phyloP scores from a whole-genome alignment of 495 filamentous ascomycete genomes.

The Xylaria castorea region DNA sequence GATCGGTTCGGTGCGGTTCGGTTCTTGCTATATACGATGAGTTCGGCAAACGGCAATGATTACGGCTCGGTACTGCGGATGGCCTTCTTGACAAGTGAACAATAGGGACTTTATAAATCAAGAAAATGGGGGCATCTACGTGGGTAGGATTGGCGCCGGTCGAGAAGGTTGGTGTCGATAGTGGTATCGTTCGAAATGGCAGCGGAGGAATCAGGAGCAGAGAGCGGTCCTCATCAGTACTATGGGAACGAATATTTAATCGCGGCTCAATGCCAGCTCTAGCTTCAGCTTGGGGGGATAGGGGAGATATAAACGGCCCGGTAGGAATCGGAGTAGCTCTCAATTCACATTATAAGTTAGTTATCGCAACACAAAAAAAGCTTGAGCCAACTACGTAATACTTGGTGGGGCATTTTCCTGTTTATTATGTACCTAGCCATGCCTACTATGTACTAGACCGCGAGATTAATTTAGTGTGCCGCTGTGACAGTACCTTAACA shows the following conservation, averaged over 20 bases:
- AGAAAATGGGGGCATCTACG: background rate
- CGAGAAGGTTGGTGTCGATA: background rate
- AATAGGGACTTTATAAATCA: background rate
- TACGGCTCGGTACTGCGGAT: background rate
- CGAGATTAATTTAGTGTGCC: background rate
- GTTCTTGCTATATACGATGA: background rate
- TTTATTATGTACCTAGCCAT: background rate
- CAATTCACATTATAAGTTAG: background rate
- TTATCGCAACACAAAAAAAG: slow-evolving; percentile 14
- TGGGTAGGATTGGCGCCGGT: background rate
- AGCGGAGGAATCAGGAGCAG: background rate
- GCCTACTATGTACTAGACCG: background rate
- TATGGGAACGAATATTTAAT: background rate
- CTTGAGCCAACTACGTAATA: slow-evolving; percentile 26
- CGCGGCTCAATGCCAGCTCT: background rate
- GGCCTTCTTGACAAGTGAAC: background rate
- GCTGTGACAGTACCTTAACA: background rate
- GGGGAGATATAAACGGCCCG: background rate
- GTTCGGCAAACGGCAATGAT: background rate
- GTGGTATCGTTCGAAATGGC: background rate
- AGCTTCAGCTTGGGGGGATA: background rate
- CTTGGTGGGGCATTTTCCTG: slow-evolving; percentile 4
- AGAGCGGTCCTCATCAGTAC: background rate
- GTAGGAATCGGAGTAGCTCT: background rate
- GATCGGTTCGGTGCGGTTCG: slow-evolving; percentile 8